Conservation (phyloP, 2,329 filamentous ascomycete species). For the Periconia sp. region DNA sequence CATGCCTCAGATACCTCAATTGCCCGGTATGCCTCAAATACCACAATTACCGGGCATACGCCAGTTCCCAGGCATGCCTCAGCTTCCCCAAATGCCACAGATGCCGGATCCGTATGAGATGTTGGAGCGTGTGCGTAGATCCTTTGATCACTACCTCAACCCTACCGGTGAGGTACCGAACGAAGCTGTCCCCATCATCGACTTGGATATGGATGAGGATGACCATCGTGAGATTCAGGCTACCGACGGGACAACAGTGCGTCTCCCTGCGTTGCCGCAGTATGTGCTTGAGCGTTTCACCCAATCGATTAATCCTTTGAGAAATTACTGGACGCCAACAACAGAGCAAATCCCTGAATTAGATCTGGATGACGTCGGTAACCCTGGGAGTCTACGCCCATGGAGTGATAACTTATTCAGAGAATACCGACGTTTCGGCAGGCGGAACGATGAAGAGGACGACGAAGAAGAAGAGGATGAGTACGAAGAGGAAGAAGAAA, state of each 20-base stretch:
- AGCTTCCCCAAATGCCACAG: conserved; percentile 35
- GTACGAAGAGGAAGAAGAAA: conserved; percentile 29
- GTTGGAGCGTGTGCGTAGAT: conserved; percentile 39
- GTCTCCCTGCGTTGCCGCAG: conserved; percentile 45
- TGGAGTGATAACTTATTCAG: conserved; percentile 25
- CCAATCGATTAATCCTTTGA: conserved; percentile 48
- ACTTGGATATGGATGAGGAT: conserved; percentile 38
- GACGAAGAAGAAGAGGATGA: conserved; percentile 34
- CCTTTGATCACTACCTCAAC: conserved; percentile 50
- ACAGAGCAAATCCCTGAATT: conserved; percentile 36
- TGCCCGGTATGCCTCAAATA: conserved; percentile 32
- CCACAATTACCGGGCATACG: conserved; percentile 34
- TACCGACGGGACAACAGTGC: conserved; percentile 38
- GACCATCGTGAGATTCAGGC: conserved; percentile 33
- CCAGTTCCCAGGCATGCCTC: conserved; percentile 32
- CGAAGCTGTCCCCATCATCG: conserved; percentile 39
- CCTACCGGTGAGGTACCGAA: conserved; percentile 35
- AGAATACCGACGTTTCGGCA: conserved; percentile 28
- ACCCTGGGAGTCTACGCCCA: conserved; percentile 19
- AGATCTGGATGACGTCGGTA: conserved; percentile 29
- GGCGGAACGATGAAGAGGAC: conserved; percentile 24
- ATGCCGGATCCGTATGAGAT: conserved; percentile 40
- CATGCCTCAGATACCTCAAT: conserved; percentile 28
- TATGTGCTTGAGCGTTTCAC: conserved; percentile 51
- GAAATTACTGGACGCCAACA: conserved; percentile 46